Evolutionary conservation across 1,284 basidiomycete genomes (phyloP).

Genomic region (Fomitopsis betulina): DNA sequence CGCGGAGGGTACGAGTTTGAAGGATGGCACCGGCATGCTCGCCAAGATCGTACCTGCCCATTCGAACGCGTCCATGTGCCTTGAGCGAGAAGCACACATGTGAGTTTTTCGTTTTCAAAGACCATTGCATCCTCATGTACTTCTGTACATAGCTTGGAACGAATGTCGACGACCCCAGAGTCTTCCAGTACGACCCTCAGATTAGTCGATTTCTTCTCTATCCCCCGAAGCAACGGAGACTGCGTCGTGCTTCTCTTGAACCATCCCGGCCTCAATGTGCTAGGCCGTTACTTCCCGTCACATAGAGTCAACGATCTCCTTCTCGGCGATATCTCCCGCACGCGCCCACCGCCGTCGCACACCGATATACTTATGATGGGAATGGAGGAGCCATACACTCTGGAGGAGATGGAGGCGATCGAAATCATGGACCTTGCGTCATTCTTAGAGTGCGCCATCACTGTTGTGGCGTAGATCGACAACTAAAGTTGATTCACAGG

Average conservation of each 20-base stretch:
- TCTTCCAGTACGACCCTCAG: slow-evolving; percentile 48
- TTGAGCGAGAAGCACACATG: slow-evolving; percentile 71
- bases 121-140: neutral
- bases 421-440: slow-evolving; percentile 73
- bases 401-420: slow-evolving; percentile 52
- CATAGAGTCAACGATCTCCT: slow-evolving; percentile 64
- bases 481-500: slow-evolving; percentile 28
- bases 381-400: slow-evolving; percentile 40
- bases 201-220: slow-evolving; percentile 60
- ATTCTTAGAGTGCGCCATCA: slow-evolving; percentile 56
- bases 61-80: slow-evolving; percentile 64
- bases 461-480: neutral
- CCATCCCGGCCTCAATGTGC: slow-evolving; percentile 62
- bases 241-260: slow-evolving; percentile 59
- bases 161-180: slow-evolving; percentile 45
- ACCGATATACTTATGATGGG: slow-evolving; percentile 49
- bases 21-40: slow-evolving; percentile 61
- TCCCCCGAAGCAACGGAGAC: slow-evolving; percentile 58
- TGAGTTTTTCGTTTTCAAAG: slow-evolving; percentile 29
- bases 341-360: slow-evolving; percentile 36
- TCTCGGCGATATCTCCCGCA: slow-evolving; percentile 47
- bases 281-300: slow-evolving; percentile 62
- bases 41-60: slow-evolving; percentile 69
- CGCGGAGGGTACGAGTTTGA: slow-evolving; percentile 62
- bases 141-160: slow-evolving; percentile 40